A percentile compares a stretch with the other conserved stretches of the same genome.
Conservation (phyloP, 192 early-diverging fungal species). For the Coemansia sp. region DNA sequence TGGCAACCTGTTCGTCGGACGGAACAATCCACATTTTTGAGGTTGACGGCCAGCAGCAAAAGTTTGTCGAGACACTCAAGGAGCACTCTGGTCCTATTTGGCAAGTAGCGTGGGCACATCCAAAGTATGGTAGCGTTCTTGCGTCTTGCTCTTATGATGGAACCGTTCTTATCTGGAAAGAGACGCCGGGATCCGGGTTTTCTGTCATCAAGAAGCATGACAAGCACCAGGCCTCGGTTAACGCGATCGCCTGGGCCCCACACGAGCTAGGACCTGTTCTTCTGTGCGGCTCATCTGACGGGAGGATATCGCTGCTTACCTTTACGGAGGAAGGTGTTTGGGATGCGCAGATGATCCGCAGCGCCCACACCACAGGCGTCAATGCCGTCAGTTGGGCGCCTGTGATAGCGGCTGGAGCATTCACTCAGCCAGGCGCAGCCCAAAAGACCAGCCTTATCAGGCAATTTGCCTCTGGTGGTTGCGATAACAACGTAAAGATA, state of each 20-base stretch:
- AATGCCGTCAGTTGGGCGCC: conserved; percentile 97
- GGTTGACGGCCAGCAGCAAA: conserved; percentile 63
- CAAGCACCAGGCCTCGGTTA: conserved; percentile 91
- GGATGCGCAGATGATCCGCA: conserved; percentile 72
- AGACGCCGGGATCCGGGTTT: conserved; percentile 64
- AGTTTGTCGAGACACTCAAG: conserved; percentile 44
- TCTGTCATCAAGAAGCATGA: conserved; percentile 75
- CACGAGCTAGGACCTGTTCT: conserved; percentile 94
- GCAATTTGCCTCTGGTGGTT: conserved; percentile 89
- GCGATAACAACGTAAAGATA: conserved; percentile 96
- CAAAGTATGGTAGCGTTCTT: conserved; percentile 93
- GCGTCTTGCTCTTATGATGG: conserved; percentile 97
- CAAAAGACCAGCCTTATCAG: conserved; percentile 59
- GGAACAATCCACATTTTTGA: conserved; percentile 92
- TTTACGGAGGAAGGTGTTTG: conserved; percentile 91
- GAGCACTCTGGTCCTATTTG: conserved; percentile 98
- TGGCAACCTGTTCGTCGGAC: conserved; percentile 99
- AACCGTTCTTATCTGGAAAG: conserved; percentile 96
- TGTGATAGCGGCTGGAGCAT: conserved; percentile 65
- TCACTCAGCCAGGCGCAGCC: conserved; percentile 36
- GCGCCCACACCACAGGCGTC: conserved; percentile 87
- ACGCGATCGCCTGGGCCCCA: conserved; percentile 95
- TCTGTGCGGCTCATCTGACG: conserved; percentile 92
- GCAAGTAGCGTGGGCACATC: conserved; percentile 99
- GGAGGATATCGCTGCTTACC: conserved; percentile 87